Evolutionary conservation across 2,329 filamentous ascomycete species (phyloP), one percentile per base, ranked within the genome.

Genomic region (Fusarium siculi): DNA sequence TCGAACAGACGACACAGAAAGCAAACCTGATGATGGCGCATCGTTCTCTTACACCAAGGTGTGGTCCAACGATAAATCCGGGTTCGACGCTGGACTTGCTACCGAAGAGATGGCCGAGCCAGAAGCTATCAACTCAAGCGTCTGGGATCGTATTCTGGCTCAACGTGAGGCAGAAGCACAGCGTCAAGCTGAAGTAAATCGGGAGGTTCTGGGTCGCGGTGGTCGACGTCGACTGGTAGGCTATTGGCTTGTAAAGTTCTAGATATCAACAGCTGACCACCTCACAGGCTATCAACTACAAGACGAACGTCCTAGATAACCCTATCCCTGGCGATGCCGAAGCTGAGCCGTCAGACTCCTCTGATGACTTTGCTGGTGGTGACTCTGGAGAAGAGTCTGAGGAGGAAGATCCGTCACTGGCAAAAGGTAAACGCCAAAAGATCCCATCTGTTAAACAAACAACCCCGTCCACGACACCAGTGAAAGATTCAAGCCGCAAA

Each of bases 61-160:
- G 4, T 99, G 96, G 96, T 93, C 92, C 8, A 97, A 97, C 76
- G 93, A 97, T 40, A 89, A 90, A 74, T 90, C 88, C 12, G 85
- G 86, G 1, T 85, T 97, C 10, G 88, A 91, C 54, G 91, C 93
- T 23, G 87, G 89, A 30, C 80, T 93, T 28, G 85, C 89, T 42
- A 81, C 83, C 4, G 84, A 87, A 30, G 83, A 85, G 10, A 84
- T 87, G 5, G 85, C 89, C 32, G 87, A 88, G 11, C 84, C 87
- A 9, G 80, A 86, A 12, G 84, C 86, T 1, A 86, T 91, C 15
- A 91, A 91, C 76, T 87, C 89, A 19, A 91, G 90, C 40, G 90
- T 97, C 0, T 99, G 97, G 97, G 95, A 97, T 60, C 92, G 92
- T 76, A 98, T 99, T 67, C 85, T 99, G 40, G 90, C 91, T 59